Evolutionary conservation across 257 asterid genomes (phyloP).

Genomic region (Apocynum venetum): DNA sequence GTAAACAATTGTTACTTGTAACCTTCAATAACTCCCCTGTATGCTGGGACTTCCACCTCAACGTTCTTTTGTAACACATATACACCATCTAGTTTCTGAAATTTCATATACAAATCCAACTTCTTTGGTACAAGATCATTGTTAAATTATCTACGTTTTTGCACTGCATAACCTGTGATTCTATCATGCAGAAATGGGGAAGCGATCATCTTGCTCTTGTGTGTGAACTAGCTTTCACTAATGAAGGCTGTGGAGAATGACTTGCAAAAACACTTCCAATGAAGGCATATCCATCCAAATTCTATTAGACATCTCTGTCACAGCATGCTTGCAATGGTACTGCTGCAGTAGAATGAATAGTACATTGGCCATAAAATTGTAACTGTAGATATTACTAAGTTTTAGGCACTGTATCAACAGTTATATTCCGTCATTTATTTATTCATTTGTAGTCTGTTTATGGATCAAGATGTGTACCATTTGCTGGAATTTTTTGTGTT

Average conservation of each 20-base stretch:
- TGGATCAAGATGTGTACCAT: not conserved
- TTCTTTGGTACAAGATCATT: not conserved
- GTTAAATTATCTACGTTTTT: not conserved
- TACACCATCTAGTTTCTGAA: not conserved
- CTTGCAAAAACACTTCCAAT: not conserved
- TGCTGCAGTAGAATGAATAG: not conserved
- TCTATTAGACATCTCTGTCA: not conserved
- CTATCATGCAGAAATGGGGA: constrained; percentile 67
- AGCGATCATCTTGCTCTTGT: constrained; percentile 93
- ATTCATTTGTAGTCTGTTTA: not conserved
- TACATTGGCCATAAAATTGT: not conserved
- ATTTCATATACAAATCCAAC: not conserved
- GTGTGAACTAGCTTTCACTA: constrained; percentile 75
- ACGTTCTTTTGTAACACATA: not conserved
- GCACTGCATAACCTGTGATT: not conserved
- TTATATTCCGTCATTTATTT: not conserved
- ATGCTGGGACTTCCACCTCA: not conserved
- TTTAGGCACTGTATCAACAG: not conserved
- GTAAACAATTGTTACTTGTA: not conserved
- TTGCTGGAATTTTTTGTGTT: not conserved
- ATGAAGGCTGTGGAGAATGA: constrained; percentile 23
- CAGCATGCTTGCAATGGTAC: not conserved
- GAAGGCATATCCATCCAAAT: not conserved
- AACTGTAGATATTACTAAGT: not conserved
- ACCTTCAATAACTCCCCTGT: not conserved